Evolutionary conservation across 1,139 yeast genomes (phyloP), one percentile per base, ranked within the genome.

Genomic region (Blastobotrys malaysiensis): DNA sequence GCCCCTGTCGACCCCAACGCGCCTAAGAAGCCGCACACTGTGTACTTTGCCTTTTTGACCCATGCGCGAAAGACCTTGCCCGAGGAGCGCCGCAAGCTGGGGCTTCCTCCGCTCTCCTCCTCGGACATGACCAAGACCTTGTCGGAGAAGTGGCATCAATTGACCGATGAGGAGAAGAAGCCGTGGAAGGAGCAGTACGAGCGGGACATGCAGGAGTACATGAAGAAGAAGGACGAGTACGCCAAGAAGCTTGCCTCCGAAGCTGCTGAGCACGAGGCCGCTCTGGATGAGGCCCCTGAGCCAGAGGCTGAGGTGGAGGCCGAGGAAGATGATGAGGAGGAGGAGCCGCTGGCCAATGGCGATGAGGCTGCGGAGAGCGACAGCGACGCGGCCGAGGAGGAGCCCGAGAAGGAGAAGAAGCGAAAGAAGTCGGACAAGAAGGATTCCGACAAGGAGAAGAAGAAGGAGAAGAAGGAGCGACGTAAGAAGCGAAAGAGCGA

Each of bases 71-170:
- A 63, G 46, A 49, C 57, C 24, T 61, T 89, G 60, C 82, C 85
- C 58, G 83, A 82, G 57, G 89, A 86, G 60, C 79, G 95, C 68
- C 76, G 73, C 57, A 73, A 75, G 51, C 75, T 77, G 55, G 84
- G 85, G 36, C 76, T 80, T 59, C 79, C 85, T 16, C 80, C 89
- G 6, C 75, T 86, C 60, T 77, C 84, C 21, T 87, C 91, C 52
- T 80, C 82, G 46, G 96, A 88, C 63, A 80, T 88, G 73, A 87
- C 95, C 49, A 84, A 82, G 63, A 84, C 84, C 63, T 84, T 89
- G 62, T 83, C 93, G 53, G 83, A 80, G 63, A 81, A 83, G 68
- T 90, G 97, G 97, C 81, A 82, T 64, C 79, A 76, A 49, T 74
- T 89, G 66, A 67, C 83, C 53, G 86, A 80, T 18, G 79, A 74